Conservation (phyloP, 352 stramenopile genomes). For the Pilasporangium apinafurcum region DNA sequence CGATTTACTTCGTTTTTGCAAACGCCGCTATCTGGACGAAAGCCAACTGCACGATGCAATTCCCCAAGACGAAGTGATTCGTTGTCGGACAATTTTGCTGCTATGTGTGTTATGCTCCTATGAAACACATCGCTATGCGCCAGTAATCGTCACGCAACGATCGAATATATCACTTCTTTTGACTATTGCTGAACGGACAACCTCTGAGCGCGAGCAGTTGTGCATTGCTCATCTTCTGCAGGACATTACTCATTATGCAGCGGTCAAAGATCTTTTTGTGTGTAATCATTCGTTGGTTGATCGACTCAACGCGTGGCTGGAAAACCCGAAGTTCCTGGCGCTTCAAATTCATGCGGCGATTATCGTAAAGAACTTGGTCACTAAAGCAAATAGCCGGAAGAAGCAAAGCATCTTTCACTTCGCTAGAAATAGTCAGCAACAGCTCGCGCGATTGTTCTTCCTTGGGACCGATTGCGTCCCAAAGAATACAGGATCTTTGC, state of each 20-base stretch:
- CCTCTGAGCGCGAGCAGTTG: conserved; percentile 11
- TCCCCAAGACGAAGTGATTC: conserved; percentile 10
- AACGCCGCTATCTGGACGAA: neutral
- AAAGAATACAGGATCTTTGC: neutral
- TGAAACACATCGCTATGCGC: conserved; percentile 11
- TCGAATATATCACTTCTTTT: conserved; percentile 16
- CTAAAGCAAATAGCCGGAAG: conserved; percentile 2
- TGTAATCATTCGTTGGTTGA: conserved; percentile 4
- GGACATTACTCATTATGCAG: conserved; percentile 10
- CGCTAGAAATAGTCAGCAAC: conserved; percentile 16
- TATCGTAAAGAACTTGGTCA: conserved; percentile 10
- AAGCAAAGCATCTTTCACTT: conserved; percentile 13
- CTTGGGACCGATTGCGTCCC: conserved; percentile 6
- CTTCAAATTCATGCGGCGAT: conserved; percentile 8
- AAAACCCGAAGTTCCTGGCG: conserved; percentile 4
- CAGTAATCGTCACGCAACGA: conserved; percentile 12
- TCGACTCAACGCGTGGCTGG: conserved; percentile 6
- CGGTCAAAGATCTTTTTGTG: conserved; percentile 10
- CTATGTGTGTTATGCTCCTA: conserved; percentile 23
- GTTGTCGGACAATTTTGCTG: conserved; percentile 10
- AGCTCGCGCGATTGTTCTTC: conserved; percentile 24
- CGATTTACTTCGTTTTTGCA: conserved; percentile 6
- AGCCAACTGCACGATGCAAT: conserved; percentile 4
- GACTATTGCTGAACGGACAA: conserved; percentile 17
- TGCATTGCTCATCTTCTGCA: conserved; percentile 13